Base-by-base conservation (phyloP, 163 green algal genomes). In the Chlorella variabilis region DNA sequence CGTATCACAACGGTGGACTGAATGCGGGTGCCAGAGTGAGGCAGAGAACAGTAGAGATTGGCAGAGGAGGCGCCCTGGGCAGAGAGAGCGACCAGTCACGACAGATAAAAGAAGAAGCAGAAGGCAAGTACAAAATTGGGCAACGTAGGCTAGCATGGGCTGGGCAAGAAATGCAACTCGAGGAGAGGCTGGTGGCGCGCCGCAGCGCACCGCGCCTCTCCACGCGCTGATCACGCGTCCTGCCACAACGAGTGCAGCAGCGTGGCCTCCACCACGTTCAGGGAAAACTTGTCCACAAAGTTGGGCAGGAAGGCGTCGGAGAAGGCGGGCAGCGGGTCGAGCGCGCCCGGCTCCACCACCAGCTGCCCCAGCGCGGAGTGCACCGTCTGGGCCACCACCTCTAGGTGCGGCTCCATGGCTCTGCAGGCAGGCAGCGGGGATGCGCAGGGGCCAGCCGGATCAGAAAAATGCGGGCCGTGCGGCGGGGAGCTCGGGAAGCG, bases 211-310 rank as follows among this genome's bases (percentile, higher is more conserved):
- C n/a, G n/a, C n/a, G n/a, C n/a, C n/a, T n/a, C n/a, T n/a, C n/a
- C n/a, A n/a, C n/a, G n/a, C n/a, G n/a, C n/a, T n/a, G n/a, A 18
- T 67, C 59, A 67, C 20, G 59, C n/a, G 29, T 67, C 59, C 59
- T 38, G 59, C 59, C 59, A 67, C n/a, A 67, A 27, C n/a, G 27
- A 38, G 8, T 67, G 59, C 59, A 67, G 59, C 59, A 67, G 59
- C 3, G 59, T 67, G 4, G 59, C n/a, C 59, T 67, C 59, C 27
- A 67, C 59, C 29, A 67, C 59, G 29, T 67, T 38, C 8, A 67
- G 8, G 6, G 59, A 38, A 20, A 67, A 67, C 9, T 20, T 38
- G 27, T 67, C 59, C n/a, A 67, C 59, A 38, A 67, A 67, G n/a
- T 11, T 4, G 27, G 59, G 59, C 59, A 67, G 59, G 29, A 67